These are phyloP conservation scores for Pyrrhoderma noxium DNA, from an alignment of 1,284 basidiomycete species.

Conservation along the genomic window DNA sequence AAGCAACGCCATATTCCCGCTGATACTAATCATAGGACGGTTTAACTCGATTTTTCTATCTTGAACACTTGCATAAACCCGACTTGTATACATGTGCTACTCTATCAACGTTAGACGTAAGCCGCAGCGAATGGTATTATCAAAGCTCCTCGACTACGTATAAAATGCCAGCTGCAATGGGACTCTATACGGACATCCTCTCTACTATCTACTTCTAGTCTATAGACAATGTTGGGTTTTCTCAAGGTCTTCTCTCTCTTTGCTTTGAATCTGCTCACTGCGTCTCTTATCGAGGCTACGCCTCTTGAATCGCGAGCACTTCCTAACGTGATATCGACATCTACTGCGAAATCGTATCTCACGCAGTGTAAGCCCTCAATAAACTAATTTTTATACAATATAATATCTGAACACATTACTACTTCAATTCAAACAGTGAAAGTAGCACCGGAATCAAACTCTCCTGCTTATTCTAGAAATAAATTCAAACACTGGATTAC, in stretches of 20 bases:
- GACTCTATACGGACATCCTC: too few species aligned
- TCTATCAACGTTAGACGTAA: too few species aligned
- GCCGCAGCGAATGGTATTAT: too few species aligned
- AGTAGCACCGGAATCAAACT: conserved; percentile 39
- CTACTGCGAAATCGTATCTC: conserved; percentile 34
- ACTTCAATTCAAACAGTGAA: conserved; percentile 29
- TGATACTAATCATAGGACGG: conserved; percentile 4
- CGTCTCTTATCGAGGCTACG: background rate
- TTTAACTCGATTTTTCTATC: background rate
- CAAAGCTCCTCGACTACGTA: too few species aligned
- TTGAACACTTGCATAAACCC: too few species aligned
- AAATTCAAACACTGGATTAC: conserved; percentile 42
- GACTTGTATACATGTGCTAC: too few species aligned
- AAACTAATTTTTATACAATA: conserved; percentile 9
- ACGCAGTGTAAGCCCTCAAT: conserved; percentile 26
- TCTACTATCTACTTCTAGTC: too few species aligned
- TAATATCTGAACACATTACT: background rate
- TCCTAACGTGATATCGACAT: conserved; percentile 31
- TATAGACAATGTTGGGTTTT: too few species aligned
- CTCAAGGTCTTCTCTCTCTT: conserved; percentile 1
- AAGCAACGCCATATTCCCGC: too few species aligned
- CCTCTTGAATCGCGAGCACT: conserved; percentile 24
- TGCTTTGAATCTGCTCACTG: background rate
- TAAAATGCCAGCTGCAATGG: too few species aligned
- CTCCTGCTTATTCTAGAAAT: conserved; percentile 35